phyloP scores from a whole-genome alignment of 1,284 basidiomycete species.

The Ustilago tritici region DNA sequence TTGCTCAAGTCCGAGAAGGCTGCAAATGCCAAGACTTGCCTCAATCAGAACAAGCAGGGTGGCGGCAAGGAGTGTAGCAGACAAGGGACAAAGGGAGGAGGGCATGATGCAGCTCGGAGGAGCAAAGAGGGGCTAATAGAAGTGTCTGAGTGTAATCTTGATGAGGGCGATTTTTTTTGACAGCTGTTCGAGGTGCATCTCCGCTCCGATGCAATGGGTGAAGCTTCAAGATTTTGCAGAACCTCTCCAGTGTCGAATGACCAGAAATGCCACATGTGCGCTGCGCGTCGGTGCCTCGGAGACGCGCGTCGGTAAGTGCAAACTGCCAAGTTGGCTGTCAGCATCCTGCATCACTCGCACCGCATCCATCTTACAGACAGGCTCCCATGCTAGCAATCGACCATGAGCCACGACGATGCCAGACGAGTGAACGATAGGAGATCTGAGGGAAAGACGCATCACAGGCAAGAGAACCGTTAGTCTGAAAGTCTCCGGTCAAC shows the following conservation, averaged over 20 bases:
- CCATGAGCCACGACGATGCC: background rate
- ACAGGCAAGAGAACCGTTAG: too few relatives aligned
- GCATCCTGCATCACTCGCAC: background rate
- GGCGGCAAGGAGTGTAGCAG: background rate
- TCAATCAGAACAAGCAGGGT: background rate
- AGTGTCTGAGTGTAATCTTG: background rate
- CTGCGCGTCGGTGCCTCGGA: slow-evolving; percentile 48
- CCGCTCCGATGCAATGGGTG: slow-evolving; percentile 8
- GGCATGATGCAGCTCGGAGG: slow-evolving; percentile 31
- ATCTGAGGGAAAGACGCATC: background rate
- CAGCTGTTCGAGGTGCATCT: slow-evolving; percentile 29
- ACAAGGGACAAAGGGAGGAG: background rate
- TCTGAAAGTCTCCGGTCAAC: background rate
- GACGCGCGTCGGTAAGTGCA: slow-evolving; percentile 27
- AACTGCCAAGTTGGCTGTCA: background rate
- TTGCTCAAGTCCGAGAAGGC: slow-evolving; percentile 4
- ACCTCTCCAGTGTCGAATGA: background rate
- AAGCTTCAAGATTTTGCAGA: background rate
- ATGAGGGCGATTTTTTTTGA: slow-evolving; percentile 27
- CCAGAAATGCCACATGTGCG: slow-evolving; percentile 28
- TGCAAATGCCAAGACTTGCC: background rate
- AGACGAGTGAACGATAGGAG: too few relatives aligned
- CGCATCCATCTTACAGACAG: background rate
- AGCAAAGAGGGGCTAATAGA: background rate
- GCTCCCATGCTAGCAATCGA: background rate